phyloP scores from a whole-genome alignment of 306 rosid species.

The Fagus crenata region DNA sequence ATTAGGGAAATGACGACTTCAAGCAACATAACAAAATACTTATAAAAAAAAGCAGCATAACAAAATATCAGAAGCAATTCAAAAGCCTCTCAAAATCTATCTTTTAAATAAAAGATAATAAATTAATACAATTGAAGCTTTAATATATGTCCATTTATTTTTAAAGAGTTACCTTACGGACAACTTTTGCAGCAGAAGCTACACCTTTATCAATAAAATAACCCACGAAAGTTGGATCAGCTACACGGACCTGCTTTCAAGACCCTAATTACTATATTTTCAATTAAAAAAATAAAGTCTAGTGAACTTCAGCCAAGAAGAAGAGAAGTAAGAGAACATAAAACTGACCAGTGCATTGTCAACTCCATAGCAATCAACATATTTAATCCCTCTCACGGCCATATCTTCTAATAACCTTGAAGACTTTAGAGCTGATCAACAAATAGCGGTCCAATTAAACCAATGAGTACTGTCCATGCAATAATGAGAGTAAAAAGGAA shows the following conservation, averaged over 20 bases:
- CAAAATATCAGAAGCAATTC: neutral
- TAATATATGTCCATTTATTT: neutral
- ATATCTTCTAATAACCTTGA: constrained; percentile 86
- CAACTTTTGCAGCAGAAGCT: constrained; percentile 94
- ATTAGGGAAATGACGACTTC: constrained; percentile 1
- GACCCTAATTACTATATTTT: constrained; percentile 37
- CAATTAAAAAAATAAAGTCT: constrained; percentile 24
- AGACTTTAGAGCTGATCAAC: constrained; percentile 68
- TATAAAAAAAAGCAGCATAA: neutral
- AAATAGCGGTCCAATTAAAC: constrained; percentile 14
- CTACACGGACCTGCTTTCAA: constrained; percentile 86
- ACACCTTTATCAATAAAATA: constrained; percentile 96
- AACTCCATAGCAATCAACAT: constrained; percentile 94
- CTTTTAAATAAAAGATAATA: neutral
- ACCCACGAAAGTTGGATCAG: constrained; percentile 94
- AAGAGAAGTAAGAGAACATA: constrained; percentile 22
- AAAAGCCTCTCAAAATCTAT: no score
- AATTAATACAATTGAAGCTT: neutral
- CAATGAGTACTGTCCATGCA: constrained; percentile 19
- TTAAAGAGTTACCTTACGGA: constrained; percentile 70
- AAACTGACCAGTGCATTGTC: constrained; percentile 86
- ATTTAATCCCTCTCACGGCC: constrained; percentile 86
- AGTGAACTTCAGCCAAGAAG: constrained; percentile 10
- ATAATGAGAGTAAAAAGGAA: constrained; percentile 12
- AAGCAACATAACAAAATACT: neutral